Conservation (phyloP, 768 basidiomycete genomes). For the Xerocomellus dryophilus region DNA sequence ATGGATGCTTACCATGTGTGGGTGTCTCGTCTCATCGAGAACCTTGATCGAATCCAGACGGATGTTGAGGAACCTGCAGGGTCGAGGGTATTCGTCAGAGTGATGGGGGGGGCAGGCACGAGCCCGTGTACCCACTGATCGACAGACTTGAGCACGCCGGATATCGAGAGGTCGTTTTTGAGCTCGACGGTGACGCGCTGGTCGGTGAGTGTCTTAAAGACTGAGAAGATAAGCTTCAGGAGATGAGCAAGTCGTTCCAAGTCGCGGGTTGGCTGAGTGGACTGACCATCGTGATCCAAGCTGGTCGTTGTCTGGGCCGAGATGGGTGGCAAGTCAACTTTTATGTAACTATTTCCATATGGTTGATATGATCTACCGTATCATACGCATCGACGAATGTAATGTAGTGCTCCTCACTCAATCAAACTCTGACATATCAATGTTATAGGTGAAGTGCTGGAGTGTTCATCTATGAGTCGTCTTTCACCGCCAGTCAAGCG, state of each 20-base stretch:
- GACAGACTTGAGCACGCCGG: slow-evolving; percentile 92
- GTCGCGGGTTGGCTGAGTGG: background rate
- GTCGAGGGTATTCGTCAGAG: slow-evolving; percentile 3
- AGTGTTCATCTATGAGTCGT: background rate
- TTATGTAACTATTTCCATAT: slow-evolving; percentile 1
- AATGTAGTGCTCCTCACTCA: slow-evolving; percentile 9
- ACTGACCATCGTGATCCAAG: slow-evolving; percentile 26
- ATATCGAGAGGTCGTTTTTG: slow-evolving; percentile 98
- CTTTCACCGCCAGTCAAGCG: background rate
- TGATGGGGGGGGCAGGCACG: background rate
- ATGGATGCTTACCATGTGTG: slow-evolving; percentile 81
- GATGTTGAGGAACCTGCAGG: slow-evolving; percentile 85
- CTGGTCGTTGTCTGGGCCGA: background rate
- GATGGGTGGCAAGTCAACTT: background rate
- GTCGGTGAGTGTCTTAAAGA: slow-evolving; percentile 98
- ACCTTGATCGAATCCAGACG: slow-evolving; percentile 92
- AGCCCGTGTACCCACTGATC: slow-evolving; percentile 72
- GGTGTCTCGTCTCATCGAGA: slow-evolving; percentile 87
- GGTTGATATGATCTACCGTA: background rate
- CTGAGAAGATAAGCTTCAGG: slow-evolving; percentile 82
- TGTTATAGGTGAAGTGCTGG: slow-evolving; percentile 32
- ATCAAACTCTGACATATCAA: slow-evolving; percentile 37
- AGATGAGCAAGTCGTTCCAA: slow-evolving; percentile 7
- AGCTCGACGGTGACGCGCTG: slow-evolving; percentile 96
- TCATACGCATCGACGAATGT: background rate